phyloP scores from a whole-genome alignment of 1,284 basidiomycete genomes.

The Waitea zeae region DNA sequence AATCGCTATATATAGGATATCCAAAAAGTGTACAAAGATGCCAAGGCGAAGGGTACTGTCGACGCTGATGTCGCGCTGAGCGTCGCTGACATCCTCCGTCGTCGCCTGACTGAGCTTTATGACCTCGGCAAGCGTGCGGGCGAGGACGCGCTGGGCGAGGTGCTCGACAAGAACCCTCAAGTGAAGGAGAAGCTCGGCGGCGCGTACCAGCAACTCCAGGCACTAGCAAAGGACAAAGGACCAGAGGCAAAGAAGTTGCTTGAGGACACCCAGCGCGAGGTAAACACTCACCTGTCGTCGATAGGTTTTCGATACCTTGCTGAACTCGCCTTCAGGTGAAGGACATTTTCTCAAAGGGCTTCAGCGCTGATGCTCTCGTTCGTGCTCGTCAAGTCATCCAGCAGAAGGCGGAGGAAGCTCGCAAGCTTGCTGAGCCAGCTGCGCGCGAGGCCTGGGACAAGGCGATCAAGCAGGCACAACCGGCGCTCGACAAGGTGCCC shows the following conservation, averaged over 20 bases:
- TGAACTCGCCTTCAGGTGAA: conserved; percentile 9
- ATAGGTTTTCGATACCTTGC: neutral
- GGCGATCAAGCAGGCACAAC: conserved; percentile 12
- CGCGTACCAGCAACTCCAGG: conserved; percentile 15
- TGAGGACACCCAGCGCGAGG: conserved; percentile 15
- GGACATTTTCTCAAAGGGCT: conserved; percentile 13
- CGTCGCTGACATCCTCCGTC: conserved; percentile 14
- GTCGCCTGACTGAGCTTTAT: conserved; percentile 12
- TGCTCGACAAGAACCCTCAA: conserved; percentile 16
- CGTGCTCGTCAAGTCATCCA: conserved; percentile 12
- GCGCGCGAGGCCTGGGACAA: conserved; percentile 15
- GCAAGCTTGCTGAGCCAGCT: conserved; percentile 11
- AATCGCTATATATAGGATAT: too few relatives aligned
- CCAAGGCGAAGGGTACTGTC: conserved; percentile 8
- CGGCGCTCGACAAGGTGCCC: conserved; percentile 15
- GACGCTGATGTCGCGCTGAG: conserved; percentile 15
- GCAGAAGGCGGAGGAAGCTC: conserved; percentile 13
- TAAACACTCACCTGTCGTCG: conserved; percentile 5
- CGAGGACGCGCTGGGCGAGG: conserved; percentile 11
- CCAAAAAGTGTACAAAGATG: conserved; percentile 15
- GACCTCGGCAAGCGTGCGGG: conserved; percentile 16
- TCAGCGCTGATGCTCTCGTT: conserved; percentile 12
- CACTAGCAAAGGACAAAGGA: conserved; percentile 15
- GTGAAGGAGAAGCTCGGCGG: conserved; percentile 16
- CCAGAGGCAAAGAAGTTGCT: conserved; percentile 19